A percentile compares a stretch with the other conserved stretches of the same genome.
Evolutionary conservation across 352 stramenopile genomes (phyloP).

Genomic region (Phytophthora europaea): DNA sequence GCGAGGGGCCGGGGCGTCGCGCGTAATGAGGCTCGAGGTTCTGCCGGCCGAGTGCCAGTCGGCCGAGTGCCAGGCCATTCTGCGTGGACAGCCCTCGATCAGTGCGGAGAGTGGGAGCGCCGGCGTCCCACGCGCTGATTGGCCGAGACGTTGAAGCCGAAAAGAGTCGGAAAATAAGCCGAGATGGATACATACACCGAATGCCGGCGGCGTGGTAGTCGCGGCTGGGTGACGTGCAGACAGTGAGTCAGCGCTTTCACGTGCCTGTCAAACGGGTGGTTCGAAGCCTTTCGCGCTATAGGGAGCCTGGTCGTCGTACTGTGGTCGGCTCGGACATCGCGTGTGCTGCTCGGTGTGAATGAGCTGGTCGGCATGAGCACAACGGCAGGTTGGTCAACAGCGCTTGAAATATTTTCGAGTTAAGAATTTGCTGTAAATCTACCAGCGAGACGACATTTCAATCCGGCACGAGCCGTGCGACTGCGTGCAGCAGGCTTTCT

Average conservation of each 20-base stretch:
- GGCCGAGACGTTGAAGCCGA: conserved; percentile 7
- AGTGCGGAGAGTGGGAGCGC: conserved; percentile 28
- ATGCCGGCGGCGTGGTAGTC: conserved; percentile 20
- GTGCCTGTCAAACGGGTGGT: conserved; percentile 4
- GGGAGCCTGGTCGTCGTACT: conserved; percentile 19
- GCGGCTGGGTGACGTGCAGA: conserved; percentile 23
- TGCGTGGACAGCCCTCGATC: conserved; percentile 13
- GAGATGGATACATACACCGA: conserved; percentile 16
- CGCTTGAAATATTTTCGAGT: conserved; percentile 6
- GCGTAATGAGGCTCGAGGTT: not conserved
- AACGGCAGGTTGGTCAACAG: not conserved
- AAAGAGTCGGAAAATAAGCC: conserved; percentile 24
- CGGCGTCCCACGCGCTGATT: not conserved
- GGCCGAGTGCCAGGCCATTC: conserved; percentile 14
- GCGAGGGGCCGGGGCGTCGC: not conserved
- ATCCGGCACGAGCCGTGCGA: conserved; percentile 4
- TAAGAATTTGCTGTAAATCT: conserved; percentile 7
- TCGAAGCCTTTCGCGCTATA: conserved; percentile 14
- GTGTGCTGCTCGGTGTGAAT: not conserved
- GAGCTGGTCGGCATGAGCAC: not conserved
- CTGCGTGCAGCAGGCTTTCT: not conserved
- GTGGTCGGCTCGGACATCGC: conserved; percentile 14
- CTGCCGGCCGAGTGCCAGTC: conserved; percentile 1
- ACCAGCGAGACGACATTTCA: conserved; percentile 1
- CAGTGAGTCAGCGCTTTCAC: conserved; percentile 26